These are phyloP conservation scores for Sarcocystis neurona DNA, from an alignment of 169 alveolate genomes.

Conservation along the genomic window DNA sequence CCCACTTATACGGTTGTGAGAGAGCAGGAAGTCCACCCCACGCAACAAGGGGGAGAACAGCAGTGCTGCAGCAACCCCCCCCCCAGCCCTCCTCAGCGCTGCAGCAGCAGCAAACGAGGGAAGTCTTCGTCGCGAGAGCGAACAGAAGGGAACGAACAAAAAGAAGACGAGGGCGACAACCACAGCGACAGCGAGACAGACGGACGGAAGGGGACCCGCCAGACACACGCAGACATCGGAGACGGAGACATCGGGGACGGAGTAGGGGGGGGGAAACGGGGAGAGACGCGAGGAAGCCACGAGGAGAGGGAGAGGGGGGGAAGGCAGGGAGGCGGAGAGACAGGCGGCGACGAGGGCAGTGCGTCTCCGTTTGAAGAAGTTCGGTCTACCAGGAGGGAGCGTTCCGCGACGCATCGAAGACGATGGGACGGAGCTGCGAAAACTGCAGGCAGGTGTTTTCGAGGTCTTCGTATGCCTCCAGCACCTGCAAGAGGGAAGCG, in stretches of 20 bases:
- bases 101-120: neutral
- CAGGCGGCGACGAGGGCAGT: neutral
- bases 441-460: conserved; percentile 17
- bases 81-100: neutral
- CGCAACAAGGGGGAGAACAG: neutral
- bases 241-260: too few species aligned
- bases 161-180: too few species aligned
- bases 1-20: too few species aligned
- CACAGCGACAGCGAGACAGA: neutral
- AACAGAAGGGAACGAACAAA: too few species aligned
- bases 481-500: conserved; percentile 16
- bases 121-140: too few species aligned
- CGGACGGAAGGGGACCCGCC: too few species aligned
- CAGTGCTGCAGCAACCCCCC: neutral
- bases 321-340: too few species aligned
- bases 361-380: neutral
- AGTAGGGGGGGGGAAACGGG: too few species aligned
- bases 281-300: neutral
- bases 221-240: too few species aligned
- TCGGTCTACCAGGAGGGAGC: conserved; percentile 46
- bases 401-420: conserved; percentile 42
- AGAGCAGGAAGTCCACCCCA: neutral
- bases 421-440: conserved; percentile 9
- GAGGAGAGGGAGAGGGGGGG: neutral
- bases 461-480: conserved; percentile 30